phyloP scores from a whole-genome alignment of 768 basidiomycete genomes.

The Crassisporium funariophilum region DNA sequence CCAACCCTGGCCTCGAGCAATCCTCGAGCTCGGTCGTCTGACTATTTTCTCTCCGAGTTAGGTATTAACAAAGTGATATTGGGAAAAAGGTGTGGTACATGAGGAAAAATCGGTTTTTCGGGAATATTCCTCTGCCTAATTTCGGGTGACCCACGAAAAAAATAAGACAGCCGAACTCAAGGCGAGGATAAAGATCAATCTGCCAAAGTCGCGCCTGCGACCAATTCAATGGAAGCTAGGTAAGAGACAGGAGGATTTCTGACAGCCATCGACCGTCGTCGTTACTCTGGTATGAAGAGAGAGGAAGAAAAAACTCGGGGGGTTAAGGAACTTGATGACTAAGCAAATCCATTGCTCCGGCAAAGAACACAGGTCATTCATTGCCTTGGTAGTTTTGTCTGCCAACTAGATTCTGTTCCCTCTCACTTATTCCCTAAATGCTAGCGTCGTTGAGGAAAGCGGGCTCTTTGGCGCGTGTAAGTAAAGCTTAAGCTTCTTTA shows the following conservation, averaged over 20 bases:
- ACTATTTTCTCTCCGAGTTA: conserved; percentile 6
- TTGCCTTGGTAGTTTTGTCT: conserved; percentile 24
- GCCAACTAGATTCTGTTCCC: conserved; percentile 22
- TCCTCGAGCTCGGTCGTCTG: conserved; percentile 14
- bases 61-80: background rate
- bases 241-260: conserved; percentile 72
- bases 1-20: conserved; percentile 18
- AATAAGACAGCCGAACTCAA: conserved; percentile 76
- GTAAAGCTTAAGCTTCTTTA: conserved; percentile 16
- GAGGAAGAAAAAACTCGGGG: conserved; percentile 17
- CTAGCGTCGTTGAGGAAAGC: conserved; percentile 68
- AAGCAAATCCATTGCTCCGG: conserved; percentile 27
- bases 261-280: conserved; percentile 69
- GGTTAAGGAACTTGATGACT: conserved; percentile 43
- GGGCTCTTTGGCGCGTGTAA: conserved; percentile 63
- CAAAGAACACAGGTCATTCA: conserved; percentile 9
- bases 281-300: conserved; percentile 57
- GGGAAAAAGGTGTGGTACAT: conserved; percentile 11
- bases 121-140: conserved; percentile 77
- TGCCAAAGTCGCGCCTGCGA: conserved; percentile 61
- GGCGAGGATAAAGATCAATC: conserved; percentile 57
- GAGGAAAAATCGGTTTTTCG: conserved; percentile 18
- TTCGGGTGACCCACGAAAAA: conserved; percentile 64
- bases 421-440: conserved; percentile 46
- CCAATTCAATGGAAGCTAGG: conserved; percentile 37